These are phyloP conservation scores for Neofusicoccum laricinum DNA, from an alignment of 2,329 filamentous ascomycete species.

Conservation along the genomic window DNA sequence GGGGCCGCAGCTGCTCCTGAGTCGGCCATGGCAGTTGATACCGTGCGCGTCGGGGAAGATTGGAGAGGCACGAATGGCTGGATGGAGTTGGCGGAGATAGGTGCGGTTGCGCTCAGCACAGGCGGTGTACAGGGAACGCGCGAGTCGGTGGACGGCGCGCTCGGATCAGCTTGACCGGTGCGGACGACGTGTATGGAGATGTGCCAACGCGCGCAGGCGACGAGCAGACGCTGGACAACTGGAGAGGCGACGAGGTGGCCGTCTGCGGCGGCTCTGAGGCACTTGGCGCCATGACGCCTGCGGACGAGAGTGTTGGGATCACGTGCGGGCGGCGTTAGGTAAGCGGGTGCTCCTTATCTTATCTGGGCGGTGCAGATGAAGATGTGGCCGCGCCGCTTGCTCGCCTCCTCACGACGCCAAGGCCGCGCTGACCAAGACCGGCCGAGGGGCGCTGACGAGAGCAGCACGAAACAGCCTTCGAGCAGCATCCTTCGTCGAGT, in stretches of 20 bases:
- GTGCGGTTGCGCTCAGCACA: constrained; percentile 15
- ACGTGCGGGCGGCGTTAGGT: neutral
- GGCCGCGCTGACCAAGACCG: neutral
- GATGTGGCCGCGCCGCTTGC: neutral
- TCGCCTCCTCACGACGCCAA: neutral
- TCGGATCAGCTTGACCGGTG: constrained; percentile 11
- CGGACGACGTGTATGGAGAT: neutral
- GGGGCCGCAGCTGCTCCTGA: constrained; percentile 63
- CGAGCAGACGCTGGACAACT: neutral
- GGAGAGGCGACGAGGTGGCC: neutral
- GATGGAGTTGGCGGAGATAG: constrained; percentile 13
- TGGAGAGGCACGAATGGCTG: neutral
- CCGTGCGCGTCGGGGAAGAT: neutral
- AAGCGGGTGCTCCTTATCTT: constrained; percentile 1
- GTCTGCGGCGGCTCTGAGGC: constrained; percentile 5
- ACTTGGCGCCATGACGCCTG: constrained; percentile 1
- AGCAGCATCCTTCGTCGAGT: neutral
- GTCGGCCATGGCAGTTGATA: constrained; percentile 62
- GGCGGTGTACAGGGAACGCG: constrained; percentile 9
- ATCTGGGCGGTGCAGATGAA: neutral
- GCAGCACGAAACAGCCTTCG: neutral
- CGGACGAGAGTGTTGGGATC: neutral
- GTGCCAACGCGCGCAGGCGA: neutral
- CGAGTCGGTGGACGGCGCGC: neutral
- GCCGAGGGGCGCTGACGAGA: neutral